Base-by-base conservation (phyloP, 768 basidiomycete species). In the Lyophyllum shimeji region DNA sequence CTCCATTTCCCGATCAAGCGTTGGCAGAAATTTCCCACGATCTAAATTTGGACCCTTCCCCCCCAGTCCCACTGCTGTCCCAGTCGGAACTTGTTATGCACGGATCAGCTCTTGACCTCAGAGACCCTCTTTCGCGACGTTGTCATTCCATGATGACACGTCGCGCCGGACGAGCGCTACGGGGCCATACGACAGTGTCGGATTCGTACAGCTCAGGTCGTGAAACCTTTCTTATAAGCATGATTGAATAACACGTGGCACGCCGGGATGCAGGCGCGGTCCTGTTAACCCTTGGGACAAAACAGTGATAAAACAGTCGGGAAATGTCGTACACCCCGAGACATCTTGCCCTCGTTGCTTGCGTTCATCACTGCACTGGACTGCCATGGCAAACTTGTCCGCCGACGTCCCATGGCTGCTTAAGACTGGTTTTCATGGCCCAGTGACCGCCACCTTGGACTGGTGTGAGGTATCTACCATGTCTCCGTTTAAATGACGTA, bases 391-490 rank as follows among this genome's bases (percentile, higher is more conserved):
- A 55, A 73, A 76, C 40, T 65, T 73, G 18, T 69, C 76, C 31
- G 66, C 70, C 18, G 58, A 71, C 27, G 70, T 68, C 18, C 66
- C 66, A 20, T 70, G 66, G 65, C 62, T 76, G 65, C 62, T 76
- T 2, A 71, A 69, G 25, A 60, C 71, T 49, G 83, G 82, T 13
- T 71, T 79, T 49, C 84, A 83, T 78, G 87, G 86, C 5, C 83
- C 83, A 9, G 79, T 85, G 31, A 89, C 87, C 0, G 80, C 86
- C 12, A 87, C 86, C 2, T 69, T 89, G 20, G 87, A 89, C 65
- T 89, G 87, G 86, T 89, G 87, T 62, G 87, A 89, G 76, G 86
- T 75, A 69, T 50, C 65, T 63, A 24, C 11, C 18, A 13, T n/a
- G 52, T 46, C 39, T n/a, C 17, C 31, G 1, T 15, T 21, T 21